These are phyloP conservation scores for Lagenidium giganteum DNA, from an alignment of 352 stramenopile species.

Conservation along the genomic window DNA sequence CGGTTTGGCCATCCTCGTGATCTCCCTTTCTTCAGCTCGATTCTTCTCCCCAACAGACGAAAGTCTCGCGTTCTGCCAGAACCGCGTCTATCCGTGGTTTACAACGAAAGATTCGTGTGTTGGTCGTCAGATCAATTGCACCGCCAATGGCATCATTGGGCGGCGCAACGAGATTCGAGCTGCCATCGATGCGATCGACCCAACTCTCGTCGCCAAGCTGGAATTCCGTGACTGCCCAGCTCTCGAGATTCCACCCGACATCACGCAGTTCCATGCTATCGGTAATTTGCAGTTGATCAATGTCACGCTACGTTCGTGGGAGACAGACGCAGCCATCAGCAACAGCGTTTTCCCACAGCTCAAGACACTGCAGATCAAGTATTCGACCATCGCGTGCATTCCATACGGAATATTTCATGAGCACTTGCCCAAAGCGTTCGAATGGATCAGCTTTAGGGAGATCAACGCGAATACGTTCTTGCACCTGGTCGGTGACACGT, in stretches of 20 bases:
- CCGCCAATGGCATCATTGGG: background rate
- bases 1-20: background rate
- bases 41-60: too few relatives aligned
- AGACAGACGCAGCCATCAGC: background rate
- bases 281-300: conserved; percentile 1
- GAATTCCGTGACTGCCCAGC: background rate
- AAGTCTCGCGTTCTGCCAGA: conserved; percentile 1
- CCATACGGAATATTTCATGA: conserved; percentile 1
- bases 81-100: conserved; percentile 9
- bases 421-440: background rate
- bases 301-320: too few relatives aligned
- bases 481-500: conserved; percentile 2
- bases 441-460: conserved; percentile 7
- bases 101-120: conserved; percentile 12
- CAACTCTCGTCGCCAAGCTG: background rate
- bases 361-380: conserved; percentile 6
- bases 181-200: conserved; percentile 3
- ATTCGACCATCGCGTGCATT: background rate
- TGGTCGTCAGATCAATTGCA: conserved; percentile 7
- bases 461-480: conserved; percentile 6
- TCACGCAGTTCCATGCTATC: background rate
- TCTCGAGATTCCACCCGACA: background rate
- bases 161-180: background rate
- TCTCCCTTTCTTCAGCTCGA: conserved; percentile 5
- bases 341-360: background rate